Conservation (phyloP, 2,329 filamentous ascomycete genomes). For the Ustilaginoidea virens region DNA sequence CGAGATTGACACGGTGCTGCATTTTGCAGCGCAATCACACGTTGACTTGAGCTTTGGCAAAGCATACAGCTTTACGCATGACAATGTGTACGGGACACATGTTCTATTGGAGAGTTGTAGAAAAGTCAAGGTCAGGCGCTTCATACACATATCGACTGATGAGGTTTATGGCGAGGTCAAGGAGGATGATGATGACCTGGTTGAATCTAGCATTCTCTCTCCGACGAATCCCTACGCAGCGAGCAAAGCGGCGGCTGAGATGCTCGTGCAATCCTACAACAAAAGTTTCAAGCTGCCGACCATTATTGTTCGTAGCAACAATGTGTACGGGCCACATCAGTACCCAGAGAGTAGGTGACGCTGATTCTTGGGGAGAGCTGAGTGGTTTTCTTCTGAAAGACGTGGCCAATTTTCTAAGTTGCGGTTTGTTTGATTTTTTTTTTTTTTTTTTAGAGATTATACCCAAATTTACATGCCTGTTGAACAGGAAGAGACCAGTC, state of each 20-base stretch:
- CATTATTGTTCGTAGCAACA: slow-evolving; percentile 71
- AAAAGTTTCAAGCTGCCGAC: slow-evolving; percentile 69
- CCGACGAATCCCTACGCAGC: slow-evolving; percentile 75
- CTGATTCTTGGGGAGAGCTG: not conserved
- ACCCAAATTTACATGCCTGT: slow-evolving; percentile 62
- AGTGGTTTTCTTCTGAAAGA: too few relatives aligned
- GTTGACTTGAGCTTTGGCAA: slow-evolving; percentile 74
- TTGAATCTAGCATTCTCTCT: slow-evolving; percentile 58
- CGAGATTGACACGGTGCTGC: slow-evolving; percentile 65
- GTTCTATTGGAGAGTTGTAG: slow-evolving; percentile 64
- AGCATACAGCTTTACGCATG: slow-evolving; percentile 66
- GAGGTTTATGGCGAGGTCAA: slow-evolving; percentile 75
- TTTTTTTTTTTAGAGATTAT: slow-evolving; percentile 51
- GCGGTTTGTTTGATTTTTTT: not conserved
- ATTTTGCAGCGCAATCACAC: slow-evolving; percentile 76
- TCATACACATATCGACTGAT: slow-evolving; percentile 73
- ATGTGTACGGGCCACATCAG: slow-evolving; percentile 74
- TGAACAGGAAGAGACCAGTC: slow-evolving; percentile 50
- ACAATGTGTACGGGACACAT: slow-evolving; percentile 74
- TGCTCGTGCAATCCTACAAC: slow-evolving; percentile 75
- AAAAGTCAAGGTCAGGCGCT: slow-evolving; percentile 53
- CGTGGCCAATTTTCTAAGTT: too few relatives aligned
- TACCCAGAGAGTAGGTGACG: slow-evolving; percentile 60
- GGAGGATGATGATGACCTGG: slow-evolving; percentile 53
- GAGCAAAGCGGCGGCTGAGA: slow-evolving; percentile 68